A percentile compares a stretch with the other conserved stretches of the same genome.
These are phyloP conservation scores for Termitomyces sp. DNA, from an alignment of 768 basidiomycete species.

Conservation along the genomic window DNA sequence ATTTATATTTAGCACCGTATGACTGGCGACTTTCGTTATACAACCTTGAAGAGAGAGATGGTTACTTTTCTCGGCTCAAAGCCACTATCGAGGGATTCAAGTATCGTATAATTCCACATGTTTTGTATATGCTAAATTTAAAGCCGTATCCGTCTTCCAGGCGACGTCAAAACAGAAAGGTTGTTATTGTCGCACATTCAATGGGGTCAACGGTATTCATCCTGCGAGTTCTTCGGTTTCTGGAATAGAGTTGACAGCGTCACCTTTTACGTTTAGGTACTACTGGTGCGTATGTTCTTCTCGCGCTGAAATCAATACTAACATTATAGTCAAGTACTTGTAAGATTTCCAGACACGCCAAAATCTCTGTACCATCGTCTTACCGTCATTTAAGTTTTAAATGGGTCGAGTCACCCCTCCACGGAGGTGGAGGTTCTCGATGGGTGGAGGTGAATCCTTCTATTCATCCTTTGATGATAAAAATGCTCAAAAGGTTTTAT, in stretches of 20 bases:
- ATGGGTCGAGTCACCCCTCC: slow-evolving; percentile 89
- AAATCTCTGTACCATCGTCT: slow-evolving; percentile 3
- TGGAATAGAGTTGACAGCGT: not conserved
- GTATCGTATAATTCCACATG: slow-evolving; percentile 26
- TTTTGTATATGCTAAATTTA: not conserved
- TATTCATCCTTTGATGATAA: not conserved
- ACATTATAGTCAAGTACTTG: slow-evolving; percentile 64
- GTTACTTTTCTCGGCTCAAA: slow-evolving; percentile 84
- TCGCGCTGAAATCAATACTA: not conserved
- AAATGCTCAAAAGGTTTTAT: not conserved
- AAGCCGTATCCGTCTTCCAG: slow-evolving; percentile 28
- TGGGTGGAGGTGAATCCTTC: slow-evolving; percentile 79
- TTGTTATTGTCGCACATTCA: slow-evolving; percentile 80
- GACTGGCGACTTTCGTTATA: slow-evolving; percentile 88
- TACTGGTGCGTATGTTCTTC: slow-evolving; percentile 37
- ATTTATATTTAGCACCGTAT: slow-evolving; percentile 78
- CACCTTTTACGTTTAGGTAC: slow-evolving; percentile 24
- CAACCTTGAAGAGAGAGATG: slow-evolving; percentile 89
- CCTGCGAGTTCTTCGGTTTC: not conserved
- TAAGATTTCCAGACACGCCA: slow-evolving; percentile 31
- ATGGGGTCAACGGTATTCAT: slow-evolving; percentile 74
- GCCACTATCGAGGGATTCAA: slow-evolving; percentile 74
- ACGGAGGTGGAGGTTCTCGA: slow-evolving; percentile 73
- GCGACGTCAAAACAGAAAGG: slow-evolving; percentile 65
- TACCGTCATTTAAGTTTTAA: slow-evolving; percentile 57